These are phyloP conservation scores for Pseudogymnoascus verrucosus DNA, from an alignment of 2,329 filamentous ascomycete species.

Conservation along the genomic window DNA sequence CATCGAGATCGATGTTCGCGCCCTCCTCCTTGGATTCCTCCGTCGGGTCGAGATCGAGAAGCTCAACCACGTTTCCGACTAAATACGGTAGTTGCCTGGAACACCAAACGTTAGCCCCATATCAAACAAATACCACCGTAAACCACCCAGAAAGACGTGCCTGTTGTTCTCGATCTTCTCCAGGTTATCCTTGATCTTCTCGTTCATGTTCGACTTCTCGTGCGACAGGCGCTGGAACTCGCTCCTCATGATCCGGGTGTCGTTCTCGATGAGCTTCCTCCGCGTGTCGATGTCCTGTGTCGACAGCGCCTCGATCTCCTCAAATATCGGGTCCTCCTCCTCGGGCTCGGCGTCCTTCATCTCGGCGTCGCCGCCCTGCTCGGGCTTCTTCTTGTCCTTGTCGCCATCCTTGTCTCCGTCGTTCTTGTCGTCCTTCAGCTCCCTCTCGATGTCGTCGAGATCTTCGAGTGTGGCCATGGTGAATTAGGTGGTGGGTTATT, in stretches of 20 bases:
- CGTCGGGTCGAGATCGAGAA: conserved; percentile 91
- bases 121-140: background rate
- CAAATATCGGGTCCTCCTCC: conserved; percentile 78
- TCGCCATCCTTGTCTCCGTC: conserved; percentile 48
- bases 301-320: conserved; percentile 85
- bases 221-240: conserved; percentile 90
- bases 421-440: conserved; percentile 56
- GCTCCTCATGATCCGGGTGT: conserved; percentile 97
- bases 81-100: conserved; percentile 91
- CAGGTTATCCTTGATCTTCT: conserved; percentile 98
- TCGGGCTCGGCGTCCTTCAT: conserved; percentile 62
- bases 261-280: conserved; percentile 89
- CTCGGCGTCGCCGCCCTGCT: conserved; percentile 63
- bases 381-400: conserved; percentile 46
- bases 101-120: conserved; percentile 13
- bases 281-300: conserved; percentile 92
- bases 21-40: conserved; percentile 95
- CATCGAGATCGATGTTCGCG: conserved; percentile 96
- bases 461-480: conserved; percentile 70
- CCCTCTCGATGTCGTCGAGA: conserved; percentile 66
- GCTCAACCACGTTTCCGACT: conserved; percentile 95
- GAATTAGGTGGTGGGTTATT: conserved; percentile 14
- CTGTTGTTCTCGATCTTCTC: conserved; percentile 99
- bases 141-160: conserved; percentile 40
- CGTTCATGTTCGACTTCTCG: conserved; percentile 90